phyloP scores from a whole-genome alignment of 768 basidiomycete genomes.

The Tulasnella sp. region DNA sequence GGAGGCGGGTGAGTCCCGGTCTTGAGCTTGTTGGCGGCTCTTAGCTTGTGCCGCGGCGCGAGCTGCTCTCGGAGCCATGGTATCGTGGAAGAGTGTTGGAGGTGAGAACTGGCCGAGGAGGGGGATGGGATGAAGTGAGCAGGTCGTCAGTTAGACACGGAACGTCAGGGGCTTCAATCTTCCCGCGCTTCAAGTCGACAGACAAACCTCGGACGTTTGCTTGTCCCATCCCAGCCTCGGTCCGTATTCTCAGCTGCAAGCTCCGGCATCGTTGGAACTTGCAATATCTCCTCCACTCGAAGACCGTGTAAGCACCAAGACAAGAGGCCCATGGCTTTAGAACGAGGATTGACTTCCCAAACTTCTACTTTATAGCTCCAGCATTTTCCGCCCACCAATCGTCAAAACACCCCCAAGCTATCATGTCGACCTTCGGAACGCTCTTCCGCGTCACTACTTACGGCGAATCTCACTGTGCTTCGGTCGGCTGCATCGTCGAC shows the following conservation, averaged over 20 bases:
- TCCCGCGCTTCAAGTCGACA: conserved; percentile 14
- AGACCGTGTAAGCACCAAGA: background rate
- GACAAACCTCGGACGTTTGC: conserved; percentile 14
- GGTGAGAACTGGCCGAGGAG: background rate
- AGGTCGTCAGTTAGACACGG: conserved; percentile 11
- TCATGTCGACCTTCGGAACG: conserved; percentile 93
- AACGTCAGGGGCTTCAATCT: conserved; percentile 16
- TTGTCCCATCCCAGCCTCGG: conserved; percentile 8
- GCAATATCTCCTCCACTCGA: background rate
- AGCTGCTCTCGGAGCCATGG: conserved; percentile 23
- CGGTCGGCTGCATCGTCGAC: conserved; percentile 96
- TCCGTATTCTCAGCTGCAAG: background rate
- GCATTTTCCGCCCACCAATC: background rate
- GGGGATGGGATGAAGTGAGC: no score
- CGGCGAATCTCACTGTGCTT: conserved; percentile 95
- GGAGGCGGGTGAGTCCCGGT: conserved; percentile 22
- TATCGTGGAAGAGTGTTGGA: background rate
- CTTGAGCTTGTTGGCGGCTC: conserved; percentile 8
- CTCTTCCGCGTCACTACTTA: conserved; percentile 95
- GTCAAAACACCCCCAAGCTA: conserved; percentile 17
- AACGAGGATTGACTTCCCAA: background rate
- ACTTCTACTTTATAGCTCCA: background rate
- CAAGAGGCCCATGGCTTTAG: background rate
- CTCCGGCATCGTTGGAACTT: background rate
- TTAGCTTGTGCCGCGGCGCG: background rate